A percentile compares a stretch with the other conserved stretches of the same genome.
Conservation (phyloP, 129 eudicot species). For the Erigeron canadensis region DNA sequence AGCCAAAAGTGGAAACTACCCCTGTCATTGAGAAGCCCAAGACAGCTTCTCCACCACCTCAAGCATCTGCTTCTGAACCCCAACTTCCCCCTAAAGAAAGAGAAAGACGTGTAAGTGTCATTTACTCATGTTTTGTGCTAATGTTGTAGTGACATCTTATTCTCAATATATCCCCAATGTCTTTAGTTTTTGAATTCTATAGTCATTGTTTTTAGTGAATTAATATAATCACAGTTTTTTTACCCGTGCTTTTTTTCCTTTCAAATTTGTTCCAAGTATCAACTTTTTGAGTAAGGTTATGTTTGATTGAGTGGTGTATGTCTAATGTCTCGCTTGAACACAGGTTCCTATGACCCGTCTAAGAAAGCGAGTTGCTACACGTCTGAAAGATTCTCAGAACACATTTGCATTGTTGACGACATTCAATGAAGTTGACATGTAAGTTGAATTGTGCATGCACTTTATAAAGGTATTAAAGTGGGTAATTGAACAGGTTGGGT, state of each 20-base stretch:
- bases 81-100: slow-evolving; percentile 91
- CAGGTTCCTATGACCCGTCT: slow-evolving; percentile 98
- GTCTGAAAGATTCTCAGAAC: slow-evolving; percentile 95
- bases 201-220: background rate
- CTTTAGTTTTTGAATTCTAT: too few species aligned
- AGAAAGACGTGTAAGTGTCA: slow-evolving; percentile 91
- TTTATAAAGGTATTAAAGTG: too few species aligned
- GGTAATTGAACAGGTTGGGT: too few species aligned
- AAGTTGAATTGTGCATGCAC: slow-evolving; percentile 21
- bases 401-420: slow-evolving; percentile 97
- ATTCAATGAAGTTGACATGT: slow-evolving; percentile 97
- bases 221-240: background rate
- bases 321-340: slow-evolving; percentile 7
- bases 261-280: background rate
- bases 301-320: slow-evolving; percentile 15
- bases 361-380: slow-evolving; percentile 91
- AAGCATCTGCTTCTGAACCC: slow-evolving; percentile 62
- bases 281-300: background rate
- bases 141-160: background rate
- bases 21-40: slow-evolving; percentile 54
- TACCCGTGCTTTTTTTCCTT: background rate
- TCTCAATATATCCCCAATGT: background rate
- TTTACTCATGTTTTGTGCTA: slow-evolving; percentile 10
- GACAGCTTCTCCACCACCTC: slow-evolving; percentile 46
- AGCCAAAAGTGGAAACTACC: slow-evolving; percentile 53